These are phyloP conservation scores for Debaryomycetaceae sp. DNA, from an alignment of 1,139 yeast species.

Conservation along the genomic window DNA sequence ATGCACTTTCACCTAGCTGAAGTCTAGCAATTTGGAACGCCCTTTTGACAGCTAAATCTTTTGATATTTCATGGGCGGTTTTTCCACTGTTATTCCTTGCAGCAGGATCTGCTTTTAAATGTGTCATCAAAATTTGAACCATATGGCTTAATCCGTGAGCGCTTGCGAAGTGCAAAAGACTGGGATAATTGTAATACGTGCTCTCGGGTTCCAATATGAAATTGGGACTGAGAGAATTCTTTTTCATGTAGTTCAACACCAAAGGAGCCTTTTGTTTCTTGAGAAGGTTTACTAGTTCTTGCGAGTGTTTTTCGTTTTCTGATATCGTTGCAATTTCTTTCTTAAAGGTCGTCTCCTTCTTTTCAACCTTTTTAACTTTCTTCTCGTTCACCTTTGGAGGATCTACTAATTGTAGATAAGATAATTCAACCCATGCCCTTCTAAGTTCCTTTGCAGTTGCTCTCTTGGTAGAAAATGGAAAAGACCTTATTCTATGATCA, in stretches of 20 bases:
- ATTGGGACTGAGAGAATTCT: conserved; percentile 50
- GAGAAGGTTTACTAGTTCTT: conserved; percentile 55
- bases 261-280: conserved; percentile 80
- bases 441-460: conserved; percentile 83
- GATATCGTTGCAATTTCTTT: conserved; percentile 10
- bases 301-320: conserved; percentile 47
- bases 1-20: conserved; percentile 61
- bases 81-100: conserved; percentile 50
- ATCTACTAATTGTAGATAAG: conserved; percentile 56
- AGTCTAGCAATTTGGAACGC: conserved; percentile 69
- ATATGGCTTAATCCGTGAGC: conserved; percentile 64
- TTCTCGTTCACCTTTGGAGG: conserved; percentile 47
- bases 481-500: conserved; percentile 58
- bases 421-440: conserved; percentile 77
- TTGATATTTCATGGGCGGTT: conserved; percentile 53
- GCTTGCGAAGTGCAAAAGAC: conserved; percentile 77
- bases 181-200: conserved; percentile 59
- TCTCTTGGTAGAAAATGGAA: conserved; percentile 88
- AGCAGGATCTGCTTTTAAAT: conserved; percentile 70
- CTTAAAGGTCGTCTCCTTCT: conserved; percentile 19
- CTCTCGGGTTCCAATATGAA: conserved; percentile 53
- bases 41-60: conserved; percentile 40
- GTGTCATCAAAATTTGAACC: conserved; percentile 60
- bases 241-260: conserved; percentile 57
- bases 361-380: conserved; percentile 15